These are phyloP conservation scores for Debaryomyces coudertii DNA, from an alignment of 1,139 yeast species.

Conservation along the genomic window DNA sequence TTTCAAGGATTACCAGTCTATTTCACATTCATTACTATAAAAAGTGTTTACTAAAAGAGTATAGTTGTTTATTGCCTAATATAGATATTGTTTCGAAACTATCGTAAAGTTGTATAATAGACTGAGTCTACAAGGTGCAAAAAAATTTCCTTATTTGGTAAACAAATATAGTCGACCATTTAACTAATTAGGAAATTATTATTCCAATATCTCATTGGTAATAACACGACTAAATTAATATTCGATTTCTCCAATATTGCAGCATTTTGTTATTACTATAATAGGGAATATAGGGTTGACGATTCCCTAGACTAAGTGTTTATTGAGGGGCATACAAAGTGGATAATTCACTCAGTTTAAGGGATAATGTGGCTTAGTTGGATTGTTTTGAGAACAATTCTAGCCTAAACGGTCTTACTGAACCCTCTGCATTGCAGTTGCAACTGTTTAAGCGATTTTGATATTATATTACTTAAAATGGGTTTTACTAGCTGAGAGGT, in stretches of 20 bases:
- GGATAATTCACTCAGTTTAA: not conserved
- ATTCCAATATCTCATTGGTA: not conserved
- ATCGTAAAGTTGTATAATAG: not conserved
- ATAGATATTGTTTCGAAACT: not conserved
- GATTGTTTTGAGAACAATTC: not conserved
- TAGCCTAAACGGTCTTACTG: not conserved
- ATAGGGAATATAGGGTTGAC: not conserved
- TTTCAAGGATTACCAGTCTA: not conserved
- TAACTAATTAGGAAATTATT: slow-evolving; percentile 7
- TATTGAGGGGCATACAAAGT: not conserved
- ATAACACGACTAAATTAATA: not conserved
- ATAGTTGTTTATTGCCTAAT: slow-evolving; percentile 5
- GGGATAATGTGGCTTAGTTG: not conserved
- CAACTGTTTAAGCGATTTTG: not conserved
- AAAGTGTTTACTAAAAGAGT: not conserved
- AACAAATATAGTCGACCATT: slow-evolving; percentile 6
- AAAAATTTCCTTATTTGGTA: slow-evolving; percentile 6
- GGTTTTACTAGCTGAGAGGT: too few relatives aligned
- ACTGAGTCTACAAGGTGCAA: slow-evolving; percentile 4
- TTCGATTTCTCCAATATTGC: not conserved
- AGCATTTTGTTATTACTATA: slow-evolving; percentile 1
- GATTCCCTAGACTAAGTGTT: not conserved
- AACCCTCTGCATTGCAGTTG: not conserved
- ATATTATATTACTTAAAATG: not conserved
- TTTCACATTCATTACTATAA: slow-evolving; percentile 4